Base-by-base conservation (phyloP, 371 early-diverging fungal species). In the Lichtheimia ornata region DNA sequence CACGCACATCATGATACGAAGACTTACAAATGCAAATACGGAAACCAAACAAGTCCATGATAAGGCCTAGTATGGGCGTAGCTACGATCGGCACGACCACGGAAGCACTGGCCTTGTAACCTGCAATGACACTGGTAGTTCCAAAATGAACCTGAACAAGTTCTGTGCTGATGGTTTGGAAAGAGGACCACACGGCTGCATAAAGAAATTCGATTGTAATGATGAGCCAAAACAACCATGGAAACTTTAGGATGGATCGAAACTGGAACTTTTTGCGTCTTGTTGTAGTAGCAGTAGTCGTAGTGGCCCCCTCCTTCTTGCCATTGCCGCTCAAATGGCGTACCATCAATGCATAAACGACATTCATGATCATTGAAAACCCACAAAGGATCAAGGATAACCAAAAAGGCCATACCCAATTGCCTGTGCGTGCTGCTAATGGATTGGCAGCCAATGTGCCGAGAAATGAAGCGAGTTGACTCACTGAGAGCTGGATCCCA, bases 111-210 rank as follows among this genome's bases (percentile, higher is more conserved):
- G 84, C 76, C 14, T 74, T 75, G 60, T 81, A 87, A n/a, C 84
- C 84, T 12, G 84, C 82, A 24, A 84, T 56, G 7, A 65, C 59
- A 20, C 69, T 59, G 5, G 62, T 63, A 1, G 70, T 70, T 51
- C 74, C 73, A 54, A 77, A 82, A 18, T 76, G 81, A 18, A 64
- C 61, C 15, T 65, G 41, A n/a, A 80, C 62, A 15, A 79, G 61
- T 44, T 84, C 84, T 51, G 82, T 76, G 35, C 73, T 71, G 54
- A 82, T 82, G 4, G 76, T 74, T 55, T 84, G 76, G 73, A 85
- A 84, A 7, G 82, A 73, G 2, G 83, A 79, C 86, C 84, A 84
- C 4, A 79, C 82, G 4, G 81, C 74, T 5, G 82, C 84, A 57
- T 79, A 71, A 13, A 82, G 67, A 28, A 85, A 78, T 51, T 75